Evolutionary conservation across 2,329 filamentous ascomycete genomes (phyloP).

Genomic region (Ceratocystis destructans): DNA sequence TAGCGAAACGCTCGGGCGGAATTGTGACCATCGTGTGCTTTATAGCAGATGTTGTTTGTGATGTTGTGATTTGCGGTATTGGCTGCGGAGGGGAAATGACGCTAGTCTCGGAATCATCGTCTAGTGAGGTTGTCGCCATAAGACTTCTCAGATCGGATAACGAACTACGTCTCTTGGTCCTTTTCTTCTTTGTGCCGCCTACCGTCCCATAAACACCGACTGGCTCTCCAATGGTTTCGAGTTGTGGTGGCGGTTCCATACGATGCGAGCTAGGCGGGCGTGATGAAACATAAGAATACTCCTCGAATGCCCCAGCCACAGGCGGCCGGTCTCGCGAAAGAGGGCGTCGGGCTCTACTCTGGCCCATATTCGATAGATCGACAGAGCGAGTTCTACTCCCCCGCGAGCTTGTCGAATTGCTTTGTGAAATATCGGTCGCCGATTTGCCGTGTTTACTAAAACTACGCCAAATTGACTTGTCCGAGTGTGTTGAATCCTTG

Average conservation of each 20-base stretch:
- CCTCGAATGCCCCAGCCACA: conserved; percentile 49
- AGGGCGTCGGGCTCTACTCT: conserved; percentile 32
- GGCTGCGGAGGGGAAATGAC: conserved; percentile 12
- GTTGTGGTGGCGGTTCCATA: conserved; percentile 34
- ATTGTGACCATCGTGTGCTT: conserved; percentile 18
- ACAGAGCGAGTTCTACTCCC: conserved; percentile 59
- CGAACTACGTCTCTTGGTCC: conserved; percentile 72
- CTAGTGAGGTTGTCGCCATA: conserved; percentile 46
- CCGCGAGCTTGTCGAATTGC: conserved; percentile 18
- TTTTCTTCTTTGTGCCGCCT: conserved; percentile 38
- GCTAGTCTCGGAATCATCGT: conserved; percentile 23
- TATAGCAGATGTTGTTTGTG: conserved; percentile 16
- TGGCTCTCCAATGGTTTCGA: conserved; percentile 48
- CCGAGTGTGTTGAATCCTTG: conserved; percentile 31
- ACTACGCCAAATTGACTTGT: conserved; percentile 62
- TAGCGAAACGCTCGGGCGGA: conserved; percentile 18
- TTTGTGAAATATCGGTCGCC: conserved; percentile 18
- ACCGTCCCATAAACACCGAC: conserved; percentile 29
- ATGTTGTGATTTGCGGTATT: conserved; percentile 15
- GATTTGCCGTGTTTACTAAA: conserved; percentile 50
- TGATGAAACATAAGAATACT: conserved; percentile 26
- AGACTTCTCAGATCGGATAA: conserved; percentile 69
- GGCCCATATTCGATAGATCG: conserved; percentile 36
- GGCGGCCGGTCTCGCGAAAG: conserved; percentile 47
- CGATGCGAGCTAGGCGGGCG: conserved; percentile 45